phyloP scores from a whole-genome alignment of 441 rosid species.

The Theobroma grandiflorum region DNA sequence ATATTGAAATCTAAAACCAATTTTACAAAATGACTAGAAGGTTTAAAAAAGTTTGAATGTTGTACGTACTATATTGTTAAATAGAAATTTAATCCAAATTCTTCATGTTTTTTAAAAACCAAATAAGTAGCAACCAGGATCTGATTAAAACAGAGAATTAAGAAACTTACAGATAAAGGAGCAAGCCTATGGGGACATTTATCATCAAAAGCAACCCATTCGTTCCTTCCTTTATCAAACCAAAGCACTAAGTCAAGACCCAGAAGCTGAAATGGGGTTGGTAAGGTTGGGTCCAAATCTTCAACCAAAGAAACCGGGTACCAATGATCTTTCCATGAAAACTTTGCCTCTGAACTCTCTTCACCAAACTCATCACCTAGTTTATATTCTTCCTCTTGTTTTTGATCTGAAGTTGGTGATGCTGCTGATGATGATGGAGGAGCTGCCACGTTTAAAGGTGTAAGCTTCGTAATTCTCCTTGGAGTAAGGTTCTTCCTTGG shows the following conservation, averaged over 20 bases:
- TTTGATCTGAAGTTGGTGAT: conserved; percentile 40
- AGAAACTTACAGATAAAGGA: conserved; percentile 75
- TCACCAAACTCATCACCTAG: conserved; percentile 24
- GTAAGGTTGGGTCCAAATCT: conserved; percentile 72
- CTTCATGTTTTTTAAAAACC: conserved; percentile 17
- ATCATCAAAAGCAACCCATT: conserved; percentile 91
- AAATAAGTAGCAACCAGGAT: background rate
- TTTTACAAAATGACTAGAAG: background rate
- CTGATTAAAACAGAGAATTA: conserved; percentile 34
- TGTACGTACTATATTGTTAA: background rate
- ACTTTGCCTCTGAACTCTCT: conserved; percentile 50
- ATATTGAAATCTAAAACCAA: background rate
- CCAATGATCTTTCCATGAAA: conserved; percentile 92
- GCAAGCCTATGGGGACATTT: conserved; percentile 91
- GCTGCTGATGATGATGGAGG: conserved; percentile 54
- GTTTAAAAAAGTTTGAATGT: background rate
- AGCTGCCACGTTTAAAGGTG: conserved; percentile 62
- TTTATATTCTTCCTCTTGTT: conserved; percentile 26
- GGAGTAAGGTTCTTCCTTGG: conserved; percentile 27
- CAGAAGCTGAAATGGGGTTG: conserved; percentile 85
- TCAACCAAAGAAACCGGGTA: conserved; percentile 84
- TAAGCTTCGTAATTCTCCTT: conserved; percentile 22
- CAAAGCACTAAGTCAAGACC: conserved; percentile 87
- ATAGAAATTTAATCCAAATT: conserved; percentile 55
- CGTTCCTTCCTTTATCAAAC: conserved; percentile 62